Base-by-base conservation (phyloP, 2,329 filamentous ascomycete species). In the Nothopassalora personata region DNA sequence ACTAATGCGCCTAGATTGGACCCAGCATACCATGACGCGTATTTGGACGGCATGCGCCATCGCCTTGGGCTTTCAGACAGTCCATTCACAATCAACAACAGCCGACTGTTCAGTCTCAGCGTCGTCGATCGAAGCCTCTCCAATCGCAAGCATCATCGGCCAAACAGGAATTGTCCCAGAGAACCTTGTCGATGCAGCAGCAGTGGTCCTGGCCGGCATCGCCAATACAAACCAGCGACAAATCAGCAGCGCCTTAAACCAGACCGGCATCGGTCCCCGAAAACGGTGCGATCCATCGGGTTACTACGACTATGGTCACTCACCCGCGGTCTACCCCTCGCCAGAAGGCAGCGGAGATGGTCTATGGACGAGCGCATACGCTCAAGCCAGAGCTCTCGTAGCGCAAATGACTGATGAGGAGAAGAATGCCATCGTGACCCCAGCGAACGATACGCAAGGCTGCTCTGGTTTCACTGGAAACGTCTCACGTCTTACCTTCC, bases 381-480 rank as follows among this genome's bases (percentile, higher is more conserved):
- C 66, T n/a, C 73, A 75, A 60, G 75, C 75, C 4, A 72, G 68
- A 36, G 65, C 73, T 10, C 70, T 75, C 13, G 69, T 78, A 4
- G 67, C 71, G 3, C 71, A 74, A 56, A 68, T 77, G 54, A 74
- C 72, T 5, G 61, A 69, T 28, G 62, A 64, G 43, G 75, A 77
- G 43, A 77, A 77, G 66, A 67, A 74, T 34, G 71, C 71, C 48
- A 75, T 77, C 36, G 74, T 76, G 2, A 73, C 71, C 15, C 62
- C 62, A 11, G 57, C 54, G 6, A 51, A 39, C 15, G 56, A 61
- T 27, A 58, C 28, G 9, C 60, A 59, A 23, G 67, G 69, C 19
- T 77, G 75, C 56, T 68, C 86, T 34, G 76, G 89, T 31, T 90
- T 91, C 67, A 73, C 74, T 11, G 70, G 68, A 6, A 67, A 72